phyloP scores from a whole-genome alignment of 768 basidiomycete species.

The Mycena vitilis region DNA sequence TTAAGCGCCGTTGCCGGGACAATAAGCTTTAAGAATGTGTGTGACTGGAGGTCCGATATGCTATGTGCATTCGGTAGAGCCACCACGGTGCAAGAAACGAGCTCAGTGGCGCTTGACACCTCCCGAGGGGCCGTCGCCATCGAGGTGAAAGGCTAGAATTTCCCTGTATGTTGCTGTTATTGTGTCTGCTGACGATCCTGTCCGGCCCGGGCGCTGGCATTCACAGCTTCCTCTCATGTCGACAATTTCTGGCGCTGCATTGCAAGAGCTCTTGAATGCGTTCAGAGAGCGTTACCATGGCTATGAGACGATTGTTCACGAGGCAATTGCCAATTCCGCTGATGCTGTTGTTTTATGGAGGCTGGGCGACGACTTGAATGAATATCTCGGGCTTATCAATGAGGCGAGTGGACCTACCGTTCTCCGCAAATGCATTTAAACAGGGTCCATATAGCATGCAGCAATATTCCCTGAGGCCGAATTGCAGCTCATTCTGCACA shows the following conservation, averaged over 20 bases:
- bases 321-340: conserved; percentile 13
- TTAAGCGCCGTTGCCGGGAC: not conserved
- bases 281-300: conserved; percentile 28
- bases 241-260: conserved; percentile 1
- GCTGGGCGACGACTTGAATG: conserved; percentile 35
- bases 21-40: not conserved
- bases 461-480: not conserved
- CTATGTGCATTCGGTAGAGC: not conserved
- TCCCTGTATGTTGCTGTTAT: conserved; percentile 1
- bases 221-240: not conserved
- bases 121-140: not conserved
- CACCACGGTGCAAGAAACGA: conserved; percentile 13
- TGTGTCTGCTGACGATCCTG: not conserved
- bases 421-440: too few relatives aligned
- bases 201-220: not conserved
- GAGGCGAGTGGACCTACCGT: conserved; percentile 11
- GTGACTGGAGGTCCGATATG: not conserved
- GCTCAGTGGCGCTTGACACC: not conserved
- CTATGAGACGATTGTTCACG: conserved; percentile 14
- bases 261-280: conserved; percentile 25
- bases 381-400: conserved; percentile 24
- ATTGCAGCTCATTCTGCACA: not conserved
- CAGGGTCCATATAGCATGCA: not conserved
- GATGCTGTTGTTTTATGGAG: conserved; percentile 33
- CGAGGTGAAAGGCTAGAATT: not conserved